phyloP scores from a whole-genome alignment of 2,329 filamentous ascomycete species.

The Cladophialophora yegresii region DNA sequence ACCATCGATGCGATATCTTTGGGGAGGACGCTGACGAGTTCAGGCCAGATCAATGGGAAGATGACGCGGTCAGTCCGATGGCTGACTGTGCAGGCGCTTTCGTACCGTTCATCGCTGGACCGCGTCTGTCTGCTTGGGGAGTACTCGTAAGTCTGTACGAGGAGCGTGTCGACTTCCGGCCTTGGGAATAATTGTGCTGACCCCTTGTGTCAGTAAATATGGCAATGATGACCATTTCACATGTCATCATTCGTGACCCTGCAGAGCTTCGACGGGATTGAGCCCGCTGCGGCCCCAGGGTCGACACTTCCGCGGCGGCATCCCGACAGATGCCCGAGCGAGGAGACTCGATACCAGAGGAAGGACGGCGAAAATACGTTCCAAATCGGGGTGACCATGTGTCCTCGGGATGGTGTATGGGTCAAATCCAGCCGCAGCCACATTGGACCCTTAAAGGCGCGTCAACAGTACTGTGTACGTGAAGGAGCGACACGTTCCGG shows the following conservation, averaged over 20 bases:
- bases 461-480: neutral
- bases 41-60: conserved; percentile 43
- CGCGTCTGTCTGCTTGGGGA: conserved; percentile 58
- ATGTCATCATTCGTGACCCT: conserved; percentile 70
- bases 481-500: no score
- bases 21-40: conserved; percentile 41
- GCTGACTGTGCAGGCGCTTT: conserved; percentile 51
- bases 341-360: conserved; percentile 20
- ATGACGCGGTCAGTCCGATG: conserved; percentile 9
- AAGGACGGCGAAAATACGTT: conserved; percentile 17
- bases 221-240: conserved; percentile 68
- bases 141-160: conserved; percentile 50
- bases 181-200: neutral
- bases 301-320: neutral
- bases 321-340: conserved; percentile 12
- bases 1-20: conserved; percentile 39
- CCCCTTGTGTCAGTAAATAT: conserved; percentile 61
- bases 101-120: conserved; percentile 56
- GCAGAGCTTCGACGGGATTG: conserved; percentile 67
- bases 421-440: conserved; percentile 11
- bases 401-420: conserved; percentile 18
- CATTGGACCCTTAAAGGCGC: neutral
- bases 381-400: conserved; percentile 19
- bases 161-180: neutral
- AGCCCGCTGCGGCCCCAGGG: conserved; percentile 36